These are phyloP conservation scores for Gillenia trifoliata DNA, from an alignment of 306 rosid species.

Conservation along the genomic window DNA sequence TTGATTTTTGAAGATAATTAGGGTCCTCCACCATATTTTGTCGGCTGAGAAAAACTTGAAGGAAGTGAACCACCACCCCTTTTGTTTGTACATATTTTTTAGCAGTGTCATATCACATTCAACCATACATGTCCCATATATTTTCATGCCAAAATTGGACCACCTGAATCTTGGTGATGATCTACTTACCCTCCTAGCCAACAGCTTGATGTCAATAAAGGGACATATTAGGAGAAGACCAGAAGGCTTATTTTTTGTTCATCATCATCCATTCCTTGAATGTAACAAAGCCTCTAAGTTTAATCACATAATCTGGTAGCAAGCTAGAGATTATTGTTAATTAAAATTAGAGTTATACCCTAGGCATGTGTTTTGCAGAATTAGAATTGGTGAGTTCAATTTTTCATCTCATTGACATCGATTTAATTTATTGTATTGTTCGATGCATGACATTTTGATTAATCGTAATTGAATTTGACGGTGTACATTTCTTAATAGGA, in stretches of 20 bases:
- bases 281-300: not conserved
- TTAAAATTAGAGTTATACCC: too few species aligned
- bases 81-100: not conserved
- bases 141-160: not conserved
- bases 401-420: too few species aligned
- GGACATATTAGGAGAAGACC: not conserved
- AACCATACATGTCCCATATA: not conserved
- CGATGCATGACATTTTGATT: not conserved
- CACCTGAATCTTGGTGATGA: not conserved
- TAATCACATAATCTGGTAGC: not conserved
- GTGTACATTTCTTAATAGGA: not conserved
- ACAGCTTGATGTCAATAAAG: not conserved
- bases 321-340: not conserved
- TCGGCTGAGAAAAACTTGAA: slow-evolving; percentile 33
- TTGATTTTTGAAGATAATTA: slow-evolving; percentile 35
- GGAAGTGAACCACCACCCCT: not conserved
- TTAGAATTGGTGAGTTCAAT: not conserved
- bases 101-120: not conserved
- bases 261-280: not conserved
- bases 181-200: not conserved
- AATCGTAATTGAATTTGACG: too few species aligned
- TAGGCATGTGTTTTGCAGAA: too few species aligned
- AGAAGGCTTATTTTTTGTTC: not conserved
- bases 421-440: too few species aligned
- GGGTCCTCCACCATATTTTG: slow-evolving; percentile 57